Conservation (phyloP, 768 basidiomycete species). For the Boletus tomentosulus region DNA sequence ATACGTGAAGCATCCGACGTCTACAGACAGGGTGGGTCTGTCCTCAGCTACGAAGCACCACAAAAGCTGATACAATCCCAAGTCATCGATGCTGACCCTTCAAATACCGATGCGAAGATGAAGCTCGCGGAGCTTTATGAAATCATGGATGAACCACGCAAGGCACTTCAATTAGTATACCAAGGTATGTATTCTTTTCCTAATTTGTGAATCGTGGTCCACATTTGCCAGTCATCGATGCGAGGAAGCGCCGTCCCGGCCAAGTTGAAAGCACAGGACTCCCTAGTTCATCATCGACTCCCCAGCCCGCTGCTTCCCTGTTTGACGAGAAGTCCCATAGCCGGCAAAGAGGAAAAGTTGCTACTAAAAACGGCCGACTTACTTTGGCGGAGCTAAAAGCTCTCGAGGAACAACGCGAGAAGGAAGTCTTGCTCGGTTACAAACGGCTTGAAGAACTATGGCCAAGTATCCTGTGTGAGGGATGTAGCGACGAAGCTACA, state of each 20-base stretch:
- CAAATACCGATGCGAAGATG: constrained; percentile 82
- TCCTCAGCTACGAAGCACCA: not conserved
- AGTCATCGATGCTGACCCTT: constrained; percentile 76
- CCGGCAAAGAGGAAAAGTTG: constrained; percentile 34
- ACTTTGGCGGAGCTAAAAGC: constrained; percentile 56
- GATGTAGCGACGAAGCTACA: constrained; percentile 47
- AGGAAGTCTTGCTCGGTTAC: constrained; percentile 58
- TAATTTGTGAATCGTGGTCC: constrained; percentile 45
- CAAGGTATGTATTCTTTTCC: constrained; percentile 52
- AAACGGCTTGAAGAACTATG: constrained; percentile 58
- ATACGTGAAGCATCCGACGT: constrained; percentile 75
- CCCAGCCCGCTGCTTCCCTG: constrained; percentile 44
- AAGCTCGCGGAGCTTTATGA: constrained; percentile 90
- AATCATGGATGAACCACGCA: constrained; percentile 75
- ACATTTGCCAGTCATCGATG: constrained; percentile 48
- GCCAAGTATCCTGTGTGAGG: constrained; percentile 44
- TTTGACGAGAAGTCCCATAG: constrained; percentile 53
- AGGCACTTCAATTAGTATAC: constrained; percentile 72
- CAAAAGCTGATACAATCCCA: not conserved
- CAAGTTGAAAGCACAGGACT: constrained; percentile 18
- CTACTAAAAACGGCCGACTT: constrained; percentile 39
- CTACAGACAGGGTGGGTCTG: constrained; percentile 67
- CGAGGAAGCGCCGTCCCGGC: constrained; percentile 47
- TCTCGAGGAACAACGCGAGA: constrained; percentile 63
- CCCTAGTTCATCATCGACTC: constrained; percentile 12